Conservation (phyloP, 1,139 yeast genomes). For the Saccharomyces hybrid region DNA sequence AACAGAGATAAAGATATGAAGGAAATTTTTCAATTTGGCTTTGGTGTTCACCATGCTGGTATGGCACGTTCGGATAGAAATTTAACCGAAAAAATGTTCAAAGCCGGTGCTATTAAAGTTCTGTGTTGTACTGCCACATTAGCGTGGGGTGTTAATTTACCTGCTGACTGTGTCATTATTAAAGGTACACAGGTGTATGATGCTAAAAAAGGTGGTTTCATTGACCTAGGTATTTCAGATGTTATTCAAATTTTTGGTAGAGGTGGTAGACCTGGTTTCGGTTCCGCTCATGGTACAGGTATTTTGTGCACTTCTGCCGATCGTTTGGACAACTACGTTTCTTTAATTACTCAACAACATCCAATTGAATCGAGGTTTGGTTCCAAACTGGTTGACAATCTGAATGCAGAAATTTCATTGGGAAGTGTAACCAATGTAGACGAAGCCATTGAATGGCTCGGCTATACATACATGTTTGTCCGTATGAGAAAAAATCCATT, state of each 20-base stretch:
- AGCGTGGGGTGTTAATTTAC: constrained; percentile 99
- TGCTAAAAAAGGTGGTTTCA: constrained; percentile 88
- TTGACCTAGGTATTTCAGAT: constrained; percentile 90
- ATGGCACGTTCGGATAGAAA: constrained; percentile 89
- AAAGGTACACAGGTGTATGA: constrained; percentile 96
- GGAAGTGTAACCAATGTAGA: constrained; percentile 94
- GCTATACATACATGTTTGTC: constrained; percentile 89
- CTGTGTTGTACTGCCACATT: constrained; percentile 93
- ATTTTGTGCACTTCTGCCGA: constrained; percentile 79
- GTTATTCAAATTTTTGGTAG: constrained; percentile 97
- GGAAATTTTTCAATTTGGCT: constrained; percentile 74
- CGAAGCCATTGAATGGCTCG: constrained; percentile 94
- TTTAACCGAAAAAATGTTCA: constrained; percentile 79
- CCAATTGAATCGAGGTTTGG: constrained; percentile 86
- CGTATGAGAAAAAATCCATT: constrained; percentile 93
- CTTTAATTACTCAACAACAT: constrained; percentile 85
- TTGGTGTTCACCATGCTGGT: constrained; percentile 97
- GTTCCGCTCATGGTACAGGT: constrained; percentile 85
- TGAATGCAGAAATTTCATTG: constrained; percentile 90
- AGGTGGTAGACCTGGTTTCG: constrained; percentile 96
- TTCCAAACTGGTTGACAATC: constrained; percentile 75
- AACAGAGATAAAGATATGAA: constrained; percentile 71
- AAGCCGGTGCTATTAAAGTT: constrained; percentile 79
- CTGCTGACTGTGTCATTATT: constrained; percentile 94
- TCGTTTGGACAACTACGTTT: constrained; percentile 74